phyloP scores from a whole-genome alignment of 148 eudicot species.

The Drosera capensis region DNA sequence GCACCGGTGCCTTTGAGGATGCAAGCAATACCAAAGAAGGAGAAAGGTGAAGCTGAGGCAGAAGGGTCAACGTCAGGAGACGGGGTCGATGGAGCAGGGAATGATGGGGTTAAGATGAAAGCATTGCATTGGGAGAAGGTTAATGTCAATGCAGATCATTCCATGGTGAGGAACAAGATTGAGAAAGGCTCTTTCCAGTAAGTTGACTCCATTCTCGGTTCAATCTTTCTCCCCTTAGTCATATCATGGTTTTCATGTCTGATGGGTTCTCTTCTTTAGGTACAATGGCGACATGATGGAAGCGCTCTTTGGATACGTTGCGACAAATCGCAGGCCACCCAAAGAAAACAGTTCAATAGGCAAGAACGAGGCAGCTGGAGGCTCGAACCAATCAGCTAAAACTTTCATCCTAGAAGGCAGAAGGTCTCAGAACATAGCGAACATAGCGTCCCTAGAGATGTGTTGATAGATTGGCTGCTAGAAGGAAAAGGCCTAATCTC shows the following conservation, averaged over 20 bases:
- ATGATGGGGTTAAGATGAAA: constrained; percentile 63
- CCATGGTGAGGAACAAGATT: constrained; percentile 80
- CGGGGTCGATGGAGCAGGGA: constrained; percentile 20
- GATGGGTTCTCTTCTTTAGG: too few species aligned
- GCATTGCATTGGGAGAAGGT: constrained; percentile 96
- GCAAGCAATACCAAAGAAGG: constrained; percentile 21
- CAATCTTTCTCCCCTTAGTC: too few species aligned
- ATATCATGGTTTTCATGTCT: background rate
- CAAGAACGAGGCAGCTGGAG: constrained; percentile 12
- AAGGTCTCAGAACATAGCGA: constrained; percentile 73
- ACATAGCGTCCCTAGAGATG: constrained; percentile 43
- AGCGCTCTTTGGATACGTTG: constrained; percentile 66
- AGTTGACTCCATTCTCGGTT: too few species aligned
- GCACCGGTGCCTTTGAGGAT: constrained; percentile 13
- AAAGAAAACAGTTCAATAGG: constrained; percentile 6
- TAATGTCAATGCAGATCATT: constrained; percentile 49
- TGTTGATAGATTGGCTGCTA: constrained; percentile 38
- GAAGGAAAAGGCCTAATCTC: constrained; percentile 47
- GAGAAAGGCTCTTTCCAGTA: constrained; percentile 76
- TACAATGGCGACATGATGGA: constrained; percentile 85
- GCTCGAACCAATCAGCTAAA: constrained; percentile 28
- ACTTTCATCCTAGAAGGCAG: constrained; percentile 56
- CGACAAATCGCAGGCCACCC: constrained; percentile 42
- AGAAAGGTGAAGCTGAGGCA: constrained; percentile 9
- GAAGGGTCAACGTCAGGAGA: constrained; percentile 16